Conservation (phyloP, 2,329 filamentous ascomycete species). For the Paecilomyces sp. region DNA sequence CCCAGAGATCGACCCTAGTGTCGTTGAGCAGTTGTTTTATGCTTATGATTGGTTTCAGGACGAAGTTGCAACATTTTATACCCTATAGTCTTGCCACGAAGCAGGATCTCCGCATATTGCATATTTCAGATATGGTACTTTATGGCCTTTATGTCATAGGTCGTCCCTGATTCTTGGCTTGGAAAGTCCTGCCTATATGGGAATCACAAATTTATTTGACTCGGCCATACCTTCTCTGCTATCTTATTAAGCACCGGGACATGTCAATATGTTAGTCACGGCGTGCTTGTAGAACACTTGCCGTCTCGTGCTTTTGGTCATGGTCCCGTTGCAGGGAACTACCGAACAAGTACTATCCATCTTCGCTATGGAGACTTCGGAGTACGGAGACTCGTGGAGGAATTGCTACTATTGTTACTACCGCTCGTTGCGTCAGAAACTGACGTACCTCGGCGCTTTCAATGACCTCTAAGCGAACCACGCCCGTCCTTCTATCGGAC, state of each 20-base stretch:
- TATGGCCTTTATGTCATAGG: neutral
- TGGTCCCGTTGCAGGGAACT: neutral
- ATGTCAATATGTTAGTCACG: neutral
- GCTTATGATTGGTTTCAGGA: conserved; percentile 34
- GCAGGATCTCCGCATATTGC: neutral
- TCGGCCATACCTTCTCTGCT: neutral
- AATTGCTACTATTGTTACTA: neutral
- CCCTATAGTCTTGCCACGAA: conserved; percentile 15
- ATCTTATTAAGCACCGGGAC: neutral
- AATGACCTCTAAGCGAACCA: conserved; percentile 62
- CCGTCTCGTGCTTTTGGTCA: neutral
- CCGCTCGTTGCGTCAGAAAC: conserved; percentile 9
- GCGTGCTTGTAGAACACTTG: neutral
- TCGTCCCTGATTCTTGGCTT: neutral
- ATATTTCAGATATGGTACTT: neutral
- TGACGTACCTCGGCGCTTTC: no score
- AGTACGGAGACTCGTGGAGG: neutral
- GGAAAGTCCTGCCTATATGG: neutral
- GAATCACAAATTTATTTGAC: neutral
- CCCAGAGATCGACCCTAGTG: conserved; percentile 26
- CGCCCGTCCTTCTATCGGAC: conserved; percentile 59
- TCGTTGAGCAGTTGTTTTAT: conserved; percentile 30
- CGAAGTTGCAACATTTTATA: conserved; percentile 33
- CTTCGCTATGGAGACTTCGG: neutral
- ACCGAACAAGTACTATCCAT: neutral